Evolutionary conservation across 2,329 filamentous ascomycete species (phyloP), one percentile per base, ranked within the genome.

Genomic region (Ceratocystis diversiconidia): DNA sequence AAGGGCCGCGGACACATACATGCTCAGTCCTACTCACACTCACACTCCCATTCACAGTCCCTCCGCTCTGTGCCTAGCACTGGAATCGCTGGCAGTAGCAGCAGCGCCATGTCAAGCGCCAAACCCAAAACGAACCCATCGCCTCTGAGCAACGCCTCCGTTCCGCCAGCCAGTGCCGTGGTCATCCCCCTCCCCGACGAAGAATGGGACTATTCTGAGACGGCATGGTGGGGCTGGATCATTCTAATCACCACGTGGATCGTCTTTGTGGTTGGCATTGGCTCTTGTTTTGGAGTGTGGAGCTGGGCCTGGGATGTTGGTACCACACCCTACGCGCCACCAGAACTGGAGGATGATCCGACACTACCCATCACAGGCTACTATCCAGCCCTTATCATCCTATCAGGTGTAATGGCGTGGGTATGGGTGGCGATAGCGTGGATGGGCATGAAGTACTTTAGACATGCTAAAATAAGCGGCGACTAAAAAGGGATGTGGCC

Each of bases 401-500:
- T 97, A 70, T 96, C 92, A 2, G 87, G 86, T 61, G 89, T 99
- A 32, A 96, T 99, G 89, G 91, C 92, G 19, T 99, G 94, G 94
- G 90, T 97, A 5, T 99, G 94, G 94, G 94, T 97, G 19, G 85
- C 96, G 12, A 86, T 95, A 66, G 94, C 95, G 10, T 99, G 94
- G 94, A 87, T 97, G 61, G 94, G 94, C 28, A 97, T 99, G 92
- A 99, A 99, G 75, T 97, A 97, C 75, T 99, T 99, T 73, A 85
- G 92, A 70, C 94, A 99, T 79, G 92, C 94, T 43, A 96, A 96
- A 78, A 95, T 97, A 67, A 83, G 78, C 66, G 81, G 81, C 41
- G 82, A 85, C 72, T 89, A 41, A 41, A 36, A 41, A 50, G 28
- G 15, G 10, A 25, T 32, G 17, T 61, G 30, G 17, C 30, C 57